Evolutionary conservation across 2,329 filamentous ascomycete species (phyloP), one percentile per base, ranked within the genome.

Genomic region (Botrytis elliptica): DNA sequence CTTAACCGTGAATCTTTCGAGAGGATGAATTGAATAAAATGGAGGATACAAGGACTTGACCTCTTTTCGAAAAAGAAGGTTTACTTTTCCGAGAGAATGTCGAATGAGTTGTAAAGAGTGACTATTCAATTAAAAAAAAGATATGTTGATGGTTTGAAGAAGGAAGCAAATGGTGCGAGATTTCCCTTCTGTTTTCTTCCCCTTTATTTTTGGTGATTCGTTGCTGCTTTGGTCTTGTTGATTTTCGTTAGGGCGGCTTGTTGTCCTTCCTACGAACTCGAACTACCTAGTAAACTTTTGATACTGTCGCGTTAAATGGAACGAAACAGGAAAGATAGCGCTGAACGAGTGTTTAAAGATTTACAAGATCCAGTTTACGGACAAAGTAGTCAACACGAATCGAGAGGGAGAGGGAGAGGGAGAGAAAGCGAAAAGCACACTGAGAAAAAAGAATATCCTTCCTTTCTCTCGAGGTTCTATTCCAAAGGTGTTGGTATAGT

Each of bases 51-150:
- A 69, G 49, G 55, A 69, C 66, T 57, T 57, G 49, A n/a, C 36
- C 49, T 29, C 22, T 22, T 57, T 57, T n/a, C n/a, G 33, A 38
- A 42, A 69, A 46, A 70, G 20, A 60, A 60, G 10, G 55, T 62
- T 68, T 62, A 16, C 49, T 55, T 71, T 46, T 33, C 65, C 22
- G 49, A 42, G 42, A 70, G 12, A 70, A 46, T 46, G 36, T 29
- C 46, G 36, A 69, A 42, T 33, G 33, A 42, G 44, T n/a, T 60
- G 63, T 72, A 72, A 72, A 69, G 71, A 72, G 64, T 68, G 71
- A 72, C 55, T 64, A 16, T 72, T 55, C 64, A 49, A 68, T 72
- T 72, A 69, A 40, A 68, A 29, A 33, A 49, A 71, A 46, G 60
- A n/a, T 40, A 62, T 29, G 38, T 71, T 71, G 60, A 44, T 42